Evolutionary conservation across 371 early-diverging fungal genomes (phyloP), one percentile per base, ranked within the genome.

Genomic region (Catenaria anguillulae): DNA sequence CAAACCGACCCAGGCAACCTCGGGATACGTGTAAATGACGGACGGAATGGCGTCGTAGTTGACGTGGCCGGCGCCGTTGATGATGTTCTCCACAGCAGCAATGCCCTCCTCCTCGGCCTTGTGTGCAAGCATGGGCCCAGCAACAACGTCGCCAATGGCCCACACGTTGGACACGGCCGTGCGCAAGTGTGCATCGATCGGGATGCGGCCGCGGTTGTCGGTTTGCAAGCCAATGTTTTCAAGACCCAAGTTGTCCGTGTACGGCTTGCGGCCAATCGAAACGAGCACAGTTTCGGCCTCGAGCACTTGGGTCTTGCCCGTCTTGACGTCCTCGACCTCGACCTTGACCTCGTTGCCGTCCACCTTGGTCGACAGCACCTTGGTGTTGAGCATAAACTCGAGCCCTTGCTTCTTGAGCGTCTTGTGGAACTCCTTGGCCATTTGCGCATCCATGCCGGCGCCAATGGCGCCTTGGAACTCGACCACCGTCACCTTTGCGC

Each of bases 1-100:
- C 83, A 90, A 85, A 64, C 97, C 97, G 67, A 90, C 92, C 96
- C 98, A 97, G 59, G 98, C 97, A 50, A 95, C 97, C 79, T 97
- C 98, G 42, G 98, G 98, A 67, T 87, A 90, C 60, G 98, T 97
- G 81, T 97, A 97, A 70, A 97, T 91, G 60, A 97, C 98, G 31
- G 93, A 91, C 50, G 98, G 98, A 68, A 97, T 91, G 46, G 86
- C 93, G 71, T 90, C 84, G 74, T 97, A 97, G 89, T 97, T 95
- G 80, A 97, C 95, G 74, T 95, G 95, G 26, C 91, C 97, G 71
- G 90, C 87, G 52, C 93, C 94, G 64, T 82, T 82, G 65, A 82
- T 83, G 61, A 97, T 86, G 83, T 87, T 83, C 73, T 97, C 97
- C 67, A 85, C 91, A 59, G 88, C 92, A 34, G 95, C 96, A 67